Conservation (phyloP, 78 protist species). For the Dictyostelium purpureum region DNA sequence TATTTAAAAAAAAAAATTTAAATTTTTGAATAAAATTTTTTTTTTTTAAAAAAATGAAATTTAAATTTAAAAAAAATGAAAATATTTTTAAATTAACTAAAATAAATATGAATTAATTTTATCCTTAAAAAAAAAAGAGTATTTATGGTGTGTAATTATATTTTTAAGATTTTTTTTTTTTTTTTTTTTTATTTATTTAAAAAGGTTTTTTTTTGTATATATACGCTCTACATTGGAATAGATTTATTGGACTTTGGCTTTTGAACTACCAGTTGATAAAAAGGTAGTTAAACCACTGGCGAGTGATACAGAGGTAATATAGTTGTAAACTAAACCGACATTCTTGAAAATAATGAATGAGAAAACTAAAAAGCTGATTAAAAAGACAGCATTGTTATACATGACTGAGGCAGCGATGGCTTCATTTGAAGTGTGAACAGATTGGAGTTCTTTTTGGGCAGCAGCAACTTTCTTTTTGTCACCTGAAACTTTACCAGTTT, state of each 20-base stretch:
- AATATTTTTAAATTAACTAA: no score
- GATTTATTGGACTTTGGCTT: not conserved
- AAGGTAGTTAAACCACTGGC: slow-evolving; percentile 66
- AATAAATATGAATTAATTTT: no score
- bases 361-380: slow-evolving; percentile 27
- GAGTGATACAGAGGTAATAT: slow-evolving; percentile 39
- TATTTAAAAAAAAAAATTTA: not conserved
- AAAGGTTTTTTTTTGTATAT: not conserved
- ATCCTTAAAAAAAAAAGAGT: not conserved
- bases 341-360: slow-evolving; percentile 66
- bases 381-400: slow-evolving; percentile 64
- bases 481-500: not conserved
- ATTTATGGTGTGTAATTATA: not conserved
- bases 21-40: not conserved
- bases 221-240: no score
- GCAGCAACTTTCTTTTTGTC: slow-evolving; percentile 49
- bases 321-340: slow-evolving; percentile 69
- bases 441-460: slow-evolving; percentile 62
- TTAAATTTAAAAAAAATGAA: no score
- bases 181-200: not conserved
- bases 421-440: slow-evolving; percentile 61
- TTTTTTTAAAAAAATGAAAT: not conserved
- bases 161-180: not conserved
- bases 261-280: slow-evolving; percentile 52
- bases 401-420: slow-evolving; percentile 59